These are phyloP conservation scores for Umbelopsis vinacea DNA, from an alignment of 192 early-diverging fungal species.

Conservation along the genomic window DNA sequence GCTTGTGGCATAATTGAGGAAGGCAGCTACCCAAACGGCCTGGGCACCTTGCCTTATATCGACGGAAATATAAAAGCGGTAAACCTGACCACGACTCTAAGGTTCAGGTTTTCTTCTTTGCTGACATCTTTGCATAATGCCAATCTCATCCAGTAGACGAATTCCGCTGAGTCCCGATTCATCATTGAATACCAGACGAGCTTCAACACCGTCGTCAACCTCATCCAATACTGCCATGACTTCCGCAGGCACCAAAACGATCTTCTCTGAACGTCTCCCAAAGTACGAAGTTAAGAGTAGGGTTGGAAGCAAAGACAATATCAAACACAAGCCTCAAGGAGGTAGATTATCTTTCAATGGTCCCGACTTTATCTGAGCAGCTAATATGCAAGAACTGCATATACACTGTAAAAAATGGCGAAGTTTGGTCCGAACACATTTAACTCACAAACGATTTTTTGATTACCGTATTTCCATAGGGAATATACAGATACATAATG, in stretches of 20 bases:
- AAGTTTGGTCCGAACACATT: not conserved
- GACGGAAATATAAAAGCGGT: conserved; percentile 2
- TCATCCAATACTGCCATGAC: conserved; percentile 4
- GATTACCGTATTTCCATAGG: conserved; percentile 1
- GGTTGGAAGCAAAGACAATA: conserved; percentile 21
- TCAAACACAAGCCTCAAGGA: conserved; percentile 22
- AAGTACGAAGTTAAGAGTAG: conserved; percentile 26
- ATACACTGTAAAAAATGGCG: not conserved
- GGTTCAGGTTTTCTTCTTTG: conserved; percentile 14
- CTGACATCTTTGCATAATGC: conserved; percentile 21
- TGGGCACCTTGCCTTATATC: conserved; percentile 7
- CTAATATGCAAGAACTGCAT: not conserved
- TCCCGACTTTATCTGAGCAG: not conserved
- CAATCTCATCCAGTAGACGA: conserved; percentile 1
- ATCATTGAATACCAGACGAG: conserved; percentile 11
- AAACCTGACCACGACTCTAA: not conserved
- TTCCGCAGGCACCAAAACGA: conserved; percentile 5
- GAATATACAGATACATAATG: conserved; percentile 23
- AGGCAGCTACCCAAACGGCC: not conserved
- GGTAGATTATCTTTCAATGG: conserved; percentile 12
- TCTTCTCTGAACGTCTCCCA: not conserved
- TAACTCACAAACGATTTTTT: not conserved
- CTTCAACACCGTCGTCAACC: conserved; percentile 11
- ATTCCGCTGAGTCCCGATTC: not conserved
- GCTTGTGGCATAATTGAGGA: too few species aligned